These are phyloP conservation scores for Dryadomyces quercus-mongolicae DNA, from an alignment of 2,329 filamentous ascomycete genomes.

Conservation along the genomic window DNA sequence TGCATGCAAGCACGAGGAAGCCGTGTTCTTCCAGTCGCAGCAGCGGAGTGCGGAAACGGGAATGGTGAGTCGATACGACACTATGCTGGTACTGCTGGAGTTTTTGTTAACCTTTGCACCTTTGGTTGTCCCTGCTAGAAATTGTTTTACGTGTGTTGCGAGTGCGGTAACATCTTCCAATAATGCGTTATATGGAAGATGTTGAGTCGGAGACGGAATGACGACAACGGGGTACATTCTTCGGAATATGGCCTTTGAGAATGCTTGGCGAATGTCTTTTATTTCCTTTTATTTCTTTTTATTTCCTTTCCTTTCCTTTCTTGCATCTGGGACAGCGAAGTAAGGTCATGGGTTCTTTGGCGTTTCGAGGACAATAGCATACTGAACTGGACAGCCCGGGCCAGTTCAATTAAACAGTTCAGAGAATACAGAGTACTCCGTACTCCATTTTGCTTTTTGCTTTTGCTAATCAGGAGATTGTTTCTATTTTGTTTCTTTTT, in stretches of 20 bases:
- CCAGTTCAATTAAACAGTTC: neutral
- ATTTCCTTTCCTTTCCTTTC: too few species aligned
- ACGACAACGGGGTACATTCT: slow-evolving; percentile 9
- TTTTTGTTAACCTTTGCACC: slow-evolving; percentile 1
- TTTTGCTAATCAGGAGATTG: neutral
- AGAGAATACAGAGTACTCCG: neutral
- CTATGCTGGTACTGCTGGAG: neutral
- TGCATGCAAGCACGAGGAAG: slow-evolving; percentile 73
- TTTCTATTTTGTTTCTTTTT: neutral
- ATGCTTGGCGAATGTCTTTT: too few species aligned
- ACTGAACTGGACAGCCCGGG: neutral
- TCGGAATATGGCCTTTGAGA: neutral
- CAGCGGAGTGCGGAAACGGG: slow-evolving; percentile 93
- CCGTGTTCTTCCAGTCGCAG: slow-evolving; percentile 98
- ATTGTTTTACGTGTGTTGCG: slow-evolving; percentile 89
- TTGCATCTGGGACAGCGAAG: too few species aligned
- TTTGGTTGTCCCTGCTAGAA: slow-evolving; percentile 40
- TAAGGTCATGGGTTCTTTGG: neutral
- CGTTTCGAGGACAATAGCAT: neutral
- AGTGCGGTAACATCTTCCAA: slow-evolving; percentile 79
- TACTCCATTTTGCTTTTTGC: neutral
- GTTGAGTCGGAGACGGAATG: too few species aligned
- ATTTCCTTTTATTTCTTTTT: too few species aligned
- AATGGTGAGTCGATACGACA: slow-evolving; percentile 59
- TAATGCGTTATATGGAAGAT: slow-evolving; percentile 17